phyloP scores from a whole-genome alignment of 1,284 basidiomycete genomes.

The Cutaneotrichosporon daszewskae region DNA sequence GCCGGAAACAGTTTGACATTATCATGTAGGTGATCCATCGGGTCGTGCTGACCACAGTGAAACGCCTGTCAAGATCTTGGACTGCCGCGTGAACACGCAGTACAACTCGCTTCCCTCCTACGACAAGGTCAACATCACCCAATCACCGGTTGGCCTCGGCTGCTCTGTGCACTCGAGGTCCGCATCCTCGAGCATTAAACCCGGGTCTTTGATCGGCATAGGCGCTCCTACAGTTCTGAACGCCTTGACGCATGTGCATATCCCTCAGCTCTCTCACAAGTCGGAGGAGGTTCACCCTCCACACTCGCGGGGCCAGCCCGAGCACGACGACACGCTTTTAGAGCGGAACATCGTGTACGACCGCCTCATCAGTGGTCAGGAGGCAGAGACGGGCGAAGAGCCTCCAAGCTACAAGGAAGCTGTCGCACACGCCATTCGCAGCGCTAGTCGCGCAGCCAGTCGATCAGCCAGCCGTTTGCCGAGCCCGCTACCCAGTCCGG shows the following conservation, averaged over 20 bases:
- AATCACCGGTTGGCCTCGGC: slow-evolving; percentile 9
- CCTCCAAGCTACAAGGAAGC: slow-evolving; percentile 59
- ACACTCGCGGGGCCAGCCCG: neutral
- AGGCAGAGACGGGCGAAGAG: slow-evolving; percentile 59
- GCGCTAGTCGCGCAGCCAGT: slow-evolving; percentile 4
- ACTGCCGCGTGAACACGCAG: slow-evolving; percentile 69
- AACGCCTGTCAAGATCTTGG: slow-evolving; percentile 48
- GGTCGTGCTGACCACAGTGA: slow-evolving; percentile 26
- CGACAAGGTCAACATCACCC: slow-evolving; percentile 13
- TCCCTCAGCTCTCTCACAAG: neutral
- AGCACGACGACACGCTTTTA: slow-evolving; percentile 39
- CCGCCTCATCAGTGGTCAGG: slow-evolving; percentile 59
- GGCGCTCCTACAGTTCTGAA: neutral
- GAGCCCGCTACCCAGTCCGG: slow-evolving; percentile 2
- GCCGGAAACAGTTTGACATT: slow-evolving; percentile 77
- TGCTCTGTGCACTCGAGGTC: slow-evolving; percentile 33
- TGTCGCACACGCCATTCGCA: slow-evolving; percentile 25
- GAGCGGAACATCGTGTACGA: slow-evolving; percentile 48
- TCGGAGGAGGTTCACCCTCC: neutral
- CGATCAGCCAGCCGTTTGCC: neutral
- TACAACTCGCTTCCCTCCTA: slow-evolving; percentile 65
- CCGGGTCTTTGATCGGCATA: neutral
- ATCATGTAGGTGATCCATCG: slow-evolving; percentile 54
- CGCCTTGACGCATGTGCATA: neutral
- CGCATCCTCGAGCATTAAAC: neutral